Conservation (phyloP, 495 filamentous ascomycete genomes). For the Penicillium simplicissimum region DNA sequence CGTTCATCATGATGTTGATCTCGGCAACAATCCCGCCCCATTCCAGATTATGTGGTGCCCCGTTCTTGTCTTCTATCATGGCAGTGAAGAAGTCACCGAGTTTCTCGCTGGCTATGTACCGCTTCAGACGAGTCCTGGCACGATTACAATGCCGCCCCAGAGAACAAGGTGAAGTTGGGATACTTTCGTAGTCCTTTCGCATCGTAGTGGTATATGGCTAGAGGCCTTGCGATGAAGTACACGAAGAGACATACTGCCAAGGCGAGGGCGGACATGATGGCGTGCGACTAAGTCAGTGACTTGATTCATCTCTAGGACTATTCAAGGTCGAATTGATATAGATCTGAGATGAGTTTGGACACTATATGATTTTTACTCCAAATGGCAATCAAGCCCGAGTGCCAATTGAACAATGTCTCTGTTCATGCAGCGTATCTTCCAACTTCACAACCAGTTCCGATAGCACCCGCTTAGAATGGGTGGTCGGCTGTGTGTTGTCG, state of each 20-base stretch:
- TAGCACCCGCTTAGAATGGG: not conserved
- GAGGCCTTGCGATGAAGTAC: slow-evolving; percentile 36
- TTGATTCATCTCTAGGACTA: not conserved
- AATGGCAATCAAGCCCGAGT: too few relatives aligned
- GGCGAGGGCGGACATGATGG: slow-evolving; percentile 5
- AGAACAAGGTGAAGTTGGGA: slow-evolving; percentile 34
- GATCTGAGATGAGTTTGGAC: not conserved
- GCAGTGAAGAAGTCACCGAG: slow-evolving; percentile 54
- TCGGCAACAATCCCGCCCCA: slow-evolving; percentile 30
- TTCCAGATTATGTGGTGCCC: slow-evolving; percentile 28
- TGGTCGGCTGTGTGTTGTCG: not conserved
- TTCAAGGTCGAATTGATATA: not conserved
- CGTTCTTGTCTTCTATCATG: slow-evolving; percentile 50
- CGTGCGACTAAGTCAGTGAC: not conserved
- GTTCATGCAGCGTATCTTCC: not conserved
- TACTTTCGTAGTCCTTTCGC: slow-evolving; percentile 45
- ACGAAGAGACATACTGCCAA: slow-evolving; percentile 17
- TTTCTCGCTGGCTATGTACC: slow-evolving; percentile 45
- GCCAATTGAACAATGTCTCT: too few relatives aligned
- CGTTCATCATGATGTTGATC: slow-evolving; percentile 45
- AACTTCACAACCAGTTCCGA: not conserved
- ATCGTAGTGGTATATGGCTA: slow-evolving; percentile 39
- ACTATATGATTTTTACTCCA: too few relatives aligned
- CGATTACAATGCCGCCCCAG: slow-evolving; percentile 38
- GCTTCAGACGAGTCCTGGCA: slow-evolving; percentile 30